phyloP scores from a whole-genome alignment of 2,329 filamentous ascomycete species.

The Ceratocystis smalleyi region DNA sequence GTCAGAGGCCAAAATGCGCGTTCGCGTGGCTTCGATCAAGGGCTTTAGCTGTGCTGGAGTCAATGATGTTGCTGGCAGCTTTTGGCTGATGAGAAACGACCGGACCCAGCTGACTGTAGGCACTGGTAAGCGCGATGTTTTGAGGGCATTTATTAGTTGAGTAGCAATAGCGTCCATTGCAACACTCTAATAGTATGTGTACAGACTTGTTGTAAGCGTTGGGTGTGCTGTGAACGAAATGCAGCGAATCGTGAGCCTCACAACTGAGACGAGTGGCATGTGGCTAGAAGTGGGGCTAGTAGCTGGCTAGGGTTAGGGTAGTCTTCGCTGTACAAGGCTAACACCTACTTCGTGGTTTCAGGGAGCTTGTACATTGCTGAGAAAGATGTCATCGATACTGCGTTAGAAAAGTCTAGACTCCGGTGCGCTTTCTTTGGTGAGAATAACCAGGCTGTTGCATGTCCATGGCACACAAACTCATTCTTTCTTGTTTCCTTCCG shows the following conservation, averaged over 20 bases:
- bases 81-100: constrained; percentile 40
- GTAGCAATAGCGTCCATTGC: constrained; percentile 23
- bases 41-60: constrained; percentile 36
- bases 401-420: not conserved
- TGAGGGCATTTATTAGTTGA: constrained; percentile 38
- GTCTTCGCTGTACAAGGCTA: not conserved
- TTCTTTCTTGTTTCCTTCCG: not conserved
- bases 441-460: not conserved
- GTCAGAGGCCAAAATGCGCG: constrained; percentile 65
- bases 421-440: not conserved
- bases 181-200: not conserved
- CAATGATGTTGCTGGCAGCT: constrained; percentile 36
- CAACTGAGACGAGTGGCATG: too few species aligned
- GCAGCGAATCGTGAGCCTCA: too few species aligned
- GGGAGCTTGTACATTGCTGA: not conserved
- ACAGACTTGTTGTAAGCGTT: too few species aligned
- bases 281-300: constrained; percentile 1
- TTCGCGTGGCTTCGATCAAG: constrained; percentile 62
- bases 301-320: not conserved
- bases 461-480: not conserved
- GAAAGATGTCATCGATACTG: constrained; percentile 3
- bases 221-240: too few species aligned
- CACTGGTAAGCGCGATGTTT: constrained; percentile 38
- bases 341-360: not conserved
- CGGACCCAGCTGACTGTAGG: constrained; percentile 45